Base-by-base conservation (phyloP, 495 filamentous ascomycete genomes). In the Annulohypoxylon stygium region DNA sequence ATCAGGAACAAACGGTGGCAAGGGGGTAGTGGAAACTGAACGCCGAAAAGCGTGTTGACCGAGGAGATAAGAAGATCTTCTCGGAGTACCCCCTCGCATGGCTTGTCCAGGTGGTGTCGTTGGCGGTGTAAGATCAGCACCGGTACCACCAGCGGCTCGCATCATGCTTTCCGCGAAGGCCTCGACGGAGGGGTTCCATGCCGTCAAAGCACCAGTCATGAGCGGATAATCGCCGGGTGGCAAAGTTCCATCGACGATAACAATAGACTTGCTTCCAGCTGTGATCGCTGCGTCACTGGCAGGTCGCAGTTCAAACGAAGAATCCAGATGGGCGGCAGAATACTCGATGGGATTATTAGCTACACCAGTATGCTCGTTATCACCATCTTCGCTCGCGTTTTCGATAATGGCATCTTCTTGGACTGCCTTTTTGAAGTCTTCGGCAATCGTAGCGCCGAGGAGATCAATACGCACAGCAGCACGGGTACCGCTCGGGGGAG, bases 261-360 rank as follows among this genome's bases (percentile, higher is more conserved):
- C 88, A 70, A 97, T 96, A 0, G 93, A 97, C 70, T 92, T 88
- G 79, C 93, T 97, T 6, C 93, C 93, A 41, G 84, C 86, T 0
- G 93, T 95, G 36, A 97, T 83, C 33, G 85, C 89, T 59, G 77
- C 78, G 64, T 86, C 84, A 54, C 83, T 86, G 10, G 68, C 70
- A 3, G 82, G 80, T 14, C 81, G 76, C 11, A 74, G 61, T 26
- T 80, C 71, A 25, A 75, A 73, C n/a, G 78, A 78, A 37, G 79
- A 78, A 30, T 82, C 79, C 67, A 83, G 69, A 62, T 83, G 80
- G 8, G 79, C 80, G 11, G 73, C 75, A 11, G 82, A 83, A 65
- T 81, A 82, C n/a, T 83, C 82, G 47, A 79, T 65, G 20, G 74
- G 30, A 23, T 78, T 71, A 23, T 61, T 57, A 20, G 37, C 60